Evolutionary conservation across 1,139 yeast genomes (phyloP).

Genomic region (Yamadazyma jaroonii): DNA sequence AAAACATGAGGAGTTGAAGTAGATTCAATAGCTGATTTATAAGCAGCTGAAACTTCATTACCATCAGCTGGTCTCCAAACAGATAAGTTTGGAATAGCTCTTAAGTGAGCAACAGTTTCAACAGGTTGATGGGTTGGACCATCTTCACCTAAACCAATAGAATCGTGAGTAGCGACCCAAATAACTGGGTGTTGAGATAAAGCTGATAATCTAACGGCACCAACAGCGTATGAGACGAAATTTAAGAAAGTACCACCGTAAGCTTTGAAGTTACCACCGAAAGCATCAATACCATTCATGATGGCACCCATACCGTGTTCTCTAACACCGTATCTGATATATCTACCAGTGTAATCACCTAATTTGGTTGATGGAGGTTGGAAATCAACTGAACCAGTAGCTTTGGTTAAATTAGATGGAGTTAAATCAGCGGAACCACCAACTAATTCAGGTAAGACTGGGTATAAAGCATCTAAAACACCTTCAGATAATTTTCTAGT

Average conservation of each 20-base stretch:
- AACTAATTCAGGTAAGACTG: constrained; percentile 78
- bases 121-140: constrained; percentile 99
- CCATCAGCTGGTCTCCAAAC: constrained; percentile 99
- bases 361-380: constrained; percentile 81
- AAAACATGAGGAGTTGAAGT: constrained; percentile 80
- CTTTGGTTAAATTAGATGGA: constrained; percentile 94
- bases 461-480: constrained; percentile 64
- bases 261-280: constrained; percentile 88
- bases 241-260: constrained; percentile 98
- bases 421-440: constrained; percentile 99
- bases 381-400: constrained; percentile 84
- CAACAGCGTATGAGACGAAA: constrained; percentile 97
- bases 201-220: constrained; percentile 95
- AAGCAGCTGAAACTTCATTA: constrained; percentile 97
- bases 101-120: constrained; percentile 96
- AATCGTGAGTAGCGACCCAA: constrained; percentile 99
- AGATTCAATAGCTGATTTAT: constrained; percentile 71
- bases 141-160: constrained; percentile 99
- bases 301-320: constrained; percentile 99
- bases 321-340: constrained; percentile 97
- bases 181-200: constrained; percentile 90
- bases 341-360: constrained; percentile 91
- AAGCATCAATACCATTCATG: constrained; percentile 96
- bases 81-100: constrained; percentile 92
- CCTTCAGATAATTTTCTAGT: constrained; percentile 94